These are phyloP conservation scores for Salix brachista DNA, from an alignment of 345 rosid species.

Conservation along the genomic window DNA sequence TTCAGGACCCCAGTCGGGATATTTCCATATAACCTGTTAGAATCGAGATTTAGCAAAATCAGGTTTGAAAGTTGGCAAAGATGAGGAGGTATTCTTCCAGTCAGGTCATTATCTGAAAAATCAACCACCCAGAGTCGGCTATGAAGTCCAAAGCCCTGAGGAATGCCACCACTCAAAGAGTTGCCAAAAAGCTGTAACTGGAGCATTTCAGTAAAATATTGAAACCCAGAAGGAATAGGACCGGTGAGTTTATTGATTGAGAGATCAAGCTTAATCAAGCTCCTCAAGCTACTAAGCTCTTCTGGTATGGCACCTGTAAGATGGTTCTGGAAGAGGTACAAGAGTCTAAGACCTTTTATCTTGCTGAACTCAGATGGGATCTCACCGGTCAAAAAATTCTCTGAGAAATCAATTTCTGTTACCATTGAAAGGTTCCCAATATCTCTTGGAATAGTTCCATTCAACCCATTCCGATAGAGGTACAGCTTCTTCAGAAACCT, in stretches of 20 bases:
- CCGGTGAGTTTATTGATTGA: slow-evolving; percentile 68
- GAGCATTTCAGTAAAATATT: slow-evolving; percentile 44
- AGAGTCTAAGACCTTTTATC: slow-evolving; percentile 47
- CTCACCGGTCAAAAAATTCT: slow-evolving; percentile 55
- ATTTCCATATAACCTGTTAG: slow-evolving; percentile 62
- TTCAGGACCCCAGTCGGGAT: slow-evolving; percentile 56
- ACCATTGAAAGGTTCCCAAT: slow-evolving; percentile 51
- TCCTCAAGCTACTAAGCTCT: slow-evolving; percentile 54
- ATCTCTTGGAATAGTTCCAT: slow-evolving; percentile 65
- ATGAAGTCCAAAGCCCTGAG: slow-evolving; percentile 55
- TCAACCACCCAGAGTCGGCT: slow-evolving; percentile 60
- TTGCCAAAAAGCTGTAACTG: slow-evolving; percentile 77
- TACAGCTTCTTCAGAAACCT: slow-evolving; percentile 48
- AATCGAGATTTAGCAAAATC: slow-evolving; percentile 69
- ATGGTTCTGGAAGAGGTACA: slow-evolving; percentile 70
- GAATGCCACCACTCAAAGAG: slow-evolving; percentile 57
- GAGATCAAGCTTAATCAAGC: slow-evolving; percentile 63
- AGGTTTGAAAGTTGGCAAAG: slow-evolving; percentile 61
- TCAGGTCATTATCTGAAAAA: slow-evolving; percentile 56
- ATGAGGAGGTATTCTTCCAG: slow-evolving; percentile 60
- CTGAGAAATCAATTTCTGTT: slow-evolving; percentile 74
- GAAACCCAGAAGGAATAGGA: slow-evolving; percentile 57
- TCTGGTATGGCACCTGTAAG: slow-evolving; percentile 59
- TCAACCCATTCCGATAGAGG: slow-evolving; percentile 62
- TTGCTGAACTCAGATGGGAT: slow-evolving; percentile 59